phyloP scores from a whole-genome alignment of 2,329 filamentous ascomycete genomes.

The Pezicula neosporulosa region DNA sequence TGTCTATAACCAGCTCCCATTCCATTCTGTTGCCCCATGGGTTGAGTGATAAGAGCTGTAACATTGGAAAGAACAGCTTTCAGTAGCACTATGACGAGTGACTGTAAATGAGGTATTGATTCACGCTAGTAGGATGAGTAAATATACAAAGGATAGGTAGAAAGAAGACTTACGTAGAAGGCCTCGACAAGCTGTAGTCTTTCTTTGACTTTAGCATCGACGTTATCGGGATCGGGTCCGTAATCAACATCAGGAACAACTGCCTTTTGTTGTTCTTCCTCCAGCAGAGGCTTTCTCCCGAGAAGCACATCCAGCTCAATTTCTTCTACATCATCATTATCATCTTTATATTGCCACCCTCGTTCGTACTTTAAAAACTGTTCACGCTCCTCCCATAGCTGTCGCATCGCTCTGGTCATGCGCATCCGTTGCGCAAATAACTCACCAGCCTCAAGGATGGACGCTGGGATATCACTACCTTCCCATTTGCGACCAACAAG shows the following conservation, averaged over 20 bases:
- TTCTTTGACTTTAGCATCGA: constrained; percentile 54
- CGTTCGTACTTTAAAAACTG: constrained; percentile 88
- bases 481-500: constrained; percentile 86
- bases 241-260: constrained; percentile 37
- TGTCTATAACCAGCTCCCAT: constrained; percentile 21
- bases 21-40: constrained; percentile 27
- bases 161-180: constrained; percentile 71
- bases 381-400: constrained; percentile 93
- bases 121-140: constrained; percentile 52
- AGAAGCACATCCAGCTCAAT: constrained; percentile 37
- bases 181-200: constrained; percentile 72
- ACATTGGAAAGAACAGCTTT: constrained; percentile 87
- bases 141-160: neutral
- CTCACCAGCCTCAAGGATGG: constrained; percentile 91
- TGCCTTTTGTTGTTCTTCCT: constrained; percentile 39
- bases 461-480: constrained; percentile 89
- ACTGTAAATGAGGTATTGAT: constrained; percentile 83
- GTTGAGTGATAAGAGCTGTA: constrained; percentile 72
- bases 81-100: constrained; percentile 85
- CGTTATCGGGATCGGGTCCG: constrained; percentile 43
- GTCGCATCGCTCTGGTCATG: constrained; percentile 86
- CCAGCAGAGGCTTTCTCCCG: constrained; percentile 38
- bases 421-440: constrained; percentile 87
- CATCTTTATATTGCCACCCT: constrained; percentile 65
- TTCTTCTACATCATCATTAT: constrained; percentile 35